These are phyloP conservation scores for Nakazawaea ernobii DNA, from an alignment of 805 yeast species.

Conservation along the genomic window DNA sequence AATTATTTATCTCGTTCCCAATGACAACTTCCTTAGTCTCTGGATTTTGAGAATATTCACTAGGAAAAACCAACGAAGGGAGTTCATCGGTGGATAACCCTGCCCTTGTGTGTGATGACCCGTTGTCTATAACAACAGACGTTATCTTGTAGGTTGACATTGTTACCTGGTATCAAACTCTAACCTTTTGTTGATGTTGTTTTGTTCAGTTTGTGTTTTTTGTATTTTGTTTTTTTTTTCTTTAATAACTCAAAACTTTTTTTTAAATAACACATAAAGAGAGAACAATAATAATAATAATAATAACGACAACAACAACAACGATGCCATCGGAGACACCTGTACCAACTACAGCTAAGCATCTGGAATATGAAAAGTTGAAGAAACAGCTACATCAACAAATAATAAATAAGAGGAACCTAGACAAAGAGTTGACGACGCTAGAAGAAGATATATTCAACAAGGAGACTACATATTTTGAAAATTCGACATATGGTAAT, in stretches of 20 bases:
- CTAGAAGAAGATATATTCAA: slow-evolving; percentile 77
- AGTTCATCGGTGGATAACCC: slow-evolving; percentile 63
- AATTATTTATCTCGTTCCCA: slow-evolving; percentile 43
- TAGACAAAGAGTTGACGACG: slow-evolving; percentile 57
- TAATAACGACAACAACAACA: too few species aligned
- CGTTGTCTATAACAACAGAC: slow-evolving; percentile 69
- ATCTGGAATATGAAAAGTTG: slow-evolving; percentile 57
- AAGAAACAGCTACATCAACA: slow-evolving; percentile 62
- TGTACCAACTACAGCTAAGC: slow-evolving; percentile 18
- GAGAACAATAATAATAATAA: too few species aligned
- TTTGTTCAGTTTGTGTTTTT: slow-evolving; percentile 7
- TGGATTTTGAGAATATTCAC: slow-evolving; percentile 42
- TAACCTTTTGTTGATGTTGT: slow-evolving; percentile 7
- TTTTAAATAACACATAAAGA: background rate
- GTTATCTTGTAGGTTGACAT: slow-evolving; percentile 31
- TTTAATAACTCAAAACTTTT: background rate
- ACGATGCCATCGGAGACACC: slow-evolving; percentile 7
- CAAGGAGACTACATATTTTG: slow-evolving; percentile 73
- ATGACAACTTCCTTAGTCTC: slow-evolving; percentile 30
- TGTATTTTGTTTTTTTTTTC: background rate
- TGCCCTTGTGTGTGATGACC: slow-evolving; percentile 58
- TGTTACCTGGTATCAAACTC: background rate
- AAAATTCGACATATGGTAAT: slow-evolving; percentile 63
- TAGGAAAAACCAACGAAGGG: slow-evolving; percentile 54
- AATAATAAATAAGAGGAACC: slow-evolving; percentile 51